Evolutionary conservation across 164 flowering plant genomes (phyloP), one percentile per base, ranked within the genome.

Genomic region (Litsea cubeba): DNA sequence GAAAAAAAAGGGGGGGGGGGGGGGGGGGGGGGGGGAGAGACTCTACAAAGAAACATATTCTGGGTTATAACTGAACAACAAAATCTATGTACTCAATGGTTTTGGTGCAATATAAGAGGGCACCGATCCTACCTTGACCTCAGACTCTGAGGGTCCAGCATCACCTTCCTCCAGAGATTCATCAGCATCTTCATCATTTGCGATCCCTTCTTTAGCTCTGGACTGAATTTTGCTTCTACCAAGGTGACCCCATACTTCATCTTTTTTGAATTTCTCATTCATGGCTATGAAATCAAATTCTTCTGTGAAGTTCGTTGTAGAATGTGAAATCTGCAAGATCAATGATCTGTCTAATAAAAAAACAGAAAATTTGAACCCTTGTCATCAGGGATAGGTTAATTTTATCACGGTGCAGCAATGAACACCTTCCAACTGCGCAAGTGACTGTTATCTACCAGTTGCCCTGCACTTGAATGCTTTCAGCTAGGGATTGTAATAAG

Each of bases 221-320:
- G 70, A 26, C 66, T 74, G 78, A 72, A 77, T 28, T 73, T 70
- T 83, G 73, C 75, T 81, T 78, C 83, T 90, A 60, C 97, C 98
- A 71, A 94, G 93, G 79, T 89, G 83, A 72, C 96, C 97, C 98
- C 98, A 94, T 24, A 91, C 90, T 79, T 94, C 97, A 80, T 94
- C 96, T 79, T 94, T 94, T 24, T 94, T 94, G 77, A 94, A 94
- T 81, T 89, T 94, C 81, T 94, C 96, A 81, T 92, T 94, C 98
- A 92, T 94, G 67, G 97, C 93, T 58, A 63, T 85, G 76, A 94
- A 94, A 84, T 94, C 97, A 82, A 94, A 92, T 12, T 94, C 98
- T 83, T 94, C 97, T 0, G 90, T 87, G 74, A 86, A 94, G 73
- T 72, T 88, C 30, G 87, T 77, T 12, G 76, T 82, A 30, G 88